A percentile compares a stretch with the other conserved stretches of the same genome.
phyloP scores from a whole-genome alignment of 805 yeast species.

The Schwanniomyces sp. region DNA sequence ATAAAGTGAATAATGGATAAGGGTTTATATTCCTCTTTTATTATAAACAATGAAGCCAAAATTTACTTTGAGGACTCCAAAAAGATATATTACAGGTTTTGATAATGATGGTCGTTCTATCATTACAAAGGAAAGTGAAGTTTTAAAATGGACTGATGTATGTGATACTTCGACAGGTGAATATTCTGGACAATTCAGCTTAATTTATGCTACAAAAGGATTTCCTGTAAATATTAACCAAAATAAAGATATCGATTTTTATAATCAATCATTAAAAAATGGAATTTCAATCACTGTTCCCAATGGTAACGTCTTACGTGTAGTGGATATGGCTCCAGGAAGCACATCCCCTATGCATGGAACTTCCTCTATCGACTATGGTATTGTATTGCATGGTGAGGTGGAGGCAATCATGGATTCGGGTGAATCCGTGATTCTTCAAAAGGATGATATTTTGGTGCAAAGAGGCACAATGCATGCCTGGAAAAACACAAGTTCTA shows the following conservation, averaged over 20 bases:
- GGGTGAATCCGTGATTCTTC: background rate
- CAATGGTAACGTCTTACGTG: background rate
- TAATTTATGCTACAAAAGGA: background rate
- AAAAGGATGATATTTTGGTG: constrained; percentile 1
- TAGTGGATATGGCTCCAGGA: constrained; percentile 2
- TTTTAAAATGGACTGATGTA: background rate
- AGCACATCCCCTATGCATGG: constrained; percentile 1
- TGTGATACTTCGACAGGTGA: background rate
- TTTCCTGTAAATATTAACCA: background rate
- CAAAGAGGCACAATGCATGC: constrained; percentile 3
- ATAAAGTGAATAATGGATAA: too few relatives aligned
- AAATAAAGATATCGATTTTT: background rate
- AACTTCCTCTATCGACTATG: background rate
- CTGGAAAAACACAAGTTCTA: background rate
- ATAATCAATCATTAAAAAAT: background rate
- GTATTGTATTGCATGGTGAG: background rate
- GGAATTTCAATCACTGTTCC: constrained; percentile 1
- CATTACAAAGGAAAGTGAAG: background rate
- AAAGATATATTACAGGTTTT: background rate
- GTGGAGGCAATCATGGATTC: constrained; percentile 2
- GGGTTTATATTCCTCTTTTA: too few relatives aligned
- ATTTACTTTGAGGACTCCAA: background rate
- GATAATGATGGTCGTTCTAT: background rate
- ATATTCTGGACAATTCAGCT: background rate
- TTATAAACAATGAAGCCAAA: background rate